Evolutionary conservation across 148 eudicot genomes (phyloP), one percentile per base, ranked within the genome.

Genomic region (Silene conica): DNA sequence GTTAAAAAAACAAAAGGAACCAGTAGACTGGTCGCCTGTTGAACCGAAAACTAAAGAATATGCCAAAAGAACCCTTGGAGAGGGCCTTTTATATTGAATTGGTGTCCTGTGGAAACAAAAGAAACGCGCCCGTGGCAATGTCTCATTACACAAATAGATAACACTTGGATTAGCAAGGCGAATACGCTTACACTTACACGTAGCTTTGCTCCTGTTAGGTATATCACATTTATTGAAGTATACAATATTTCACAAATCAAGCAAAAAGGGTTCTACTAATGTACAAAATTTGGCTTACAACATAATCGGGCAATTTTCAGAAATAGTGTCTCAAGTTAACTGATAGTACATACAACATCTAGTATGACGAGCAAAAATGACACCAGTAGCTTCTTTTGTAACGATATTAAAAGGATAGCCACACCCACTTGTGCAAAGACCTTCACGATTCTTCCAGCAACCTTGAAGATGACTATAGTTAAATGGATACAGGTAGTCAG

Each of bases 301-400:
- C 16, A 67, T 9, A 21, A 43, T 25, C 34, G 8, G 54, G 54
- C 3, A 61, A 11, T 61, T 61, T 23, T 5, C 4, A 19, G 66
- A 26, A 26, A 2, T 25, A 25, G 41, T 26, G 68, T 28, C 68
- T 43, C 45, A 25, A 67, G n/a, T 8, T 11, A 15, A 14, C 54
- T 48, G 2, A 48, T 48, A 48, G 54, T 41, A 20, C 70, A 18
- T 65, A 67, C 70, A 67, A 67, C 1, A 28, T 64, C 46, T 19
- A 9, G 68, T 31, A 64, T 64, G 68, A 64, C 41, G 16, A 21
- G 54, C 70, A 67, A 67, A 77, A 75, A 55, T 69, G 74, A 28
- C 41, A 70, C 74, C 64, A 64, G 34, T 25, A 63, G 69, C 34
- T 63, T 15, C 66, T 31, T 41, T 45, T 54, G n/a, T 45, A 43